Evolutionary conservation across 2,329 filamentous ascomycete species (phyloP).

Genomic region (Graphilbum fragrans): DNA sequence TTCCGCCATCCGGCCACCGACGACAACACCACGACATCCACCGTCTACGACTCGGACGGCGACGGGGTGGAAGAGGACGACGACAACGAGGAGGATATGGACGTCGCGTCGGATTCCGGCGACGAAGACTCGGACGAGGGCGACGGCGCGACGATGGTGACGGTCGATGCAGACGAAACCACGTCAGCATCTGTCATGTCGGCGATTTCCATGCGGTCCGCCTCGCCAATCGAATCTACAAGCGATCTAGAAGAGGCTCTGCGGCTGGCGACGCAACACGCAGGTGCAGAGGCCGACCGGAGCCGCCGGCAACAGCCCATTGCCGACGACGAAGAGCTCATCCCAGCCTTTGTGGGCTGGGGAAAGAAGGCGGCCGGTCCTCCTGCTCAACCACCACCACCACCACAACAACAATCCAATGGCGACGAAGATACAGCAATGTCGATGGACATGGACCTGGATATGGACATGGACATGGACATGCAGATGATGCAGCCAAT

Average conservation of each 20-base stretch:
- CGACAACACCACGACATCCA: slow-evolving; percentile 56
- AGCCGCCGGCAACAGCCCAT: slow-evolving; percentile 44
- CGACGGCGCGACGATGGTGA: slow-evolving; percentile 74
- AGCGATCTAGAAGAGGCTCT: slow-evolving; percentile 67
- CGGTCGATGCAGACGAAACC: slow-evolving; percentile 66
- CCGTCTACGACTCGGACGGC: slow-evolving; percentile 57
- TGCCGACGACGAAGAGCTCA: slow-evolving; percentile 56
- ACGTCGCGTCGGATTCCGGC: slow-evolving; percentile 32
- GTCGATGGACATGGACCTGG: slow-evolving; percentile 34
- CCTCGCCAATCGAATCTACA: slow-evolving; percentile 51
- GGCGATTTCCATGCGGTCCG: slow-evolving; percentile 32
- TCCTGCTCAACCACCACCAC: slow-evolving; percentile 14
- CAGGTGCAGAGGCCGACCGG: slow-evolving; percentile 32
- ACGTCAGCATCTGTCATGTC: slow-evolving; percentile 57
- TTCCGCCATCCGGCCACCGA: slow-evolving; percentile 33
- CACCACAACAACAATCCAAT: slow-evolving; percentile 12
- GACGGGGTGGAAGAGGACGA: slow-evolving; percentile 42
- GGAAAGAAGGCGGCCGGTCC: slow-evolving; percentile 37
- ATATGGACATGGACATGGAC: slow-evolving; percentile 28
- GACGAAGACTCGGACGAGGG: slow-evolving; percentile 45
- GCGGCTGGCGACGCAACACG: slow-evolving; percentile 60
- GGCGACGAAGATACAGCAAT: slow-evolving; percentile 31
- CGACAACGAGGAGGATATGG: slow-evolving; percentile 37
- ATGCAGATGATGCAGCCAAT: slow-evolving; percentile 48
- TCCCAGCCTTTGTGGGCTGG: slow-evolving; percentile 65